phyloP scores from a whole-genome alignment of 768 basidiomycete genomes.

The Trametes maxima region DNA sequence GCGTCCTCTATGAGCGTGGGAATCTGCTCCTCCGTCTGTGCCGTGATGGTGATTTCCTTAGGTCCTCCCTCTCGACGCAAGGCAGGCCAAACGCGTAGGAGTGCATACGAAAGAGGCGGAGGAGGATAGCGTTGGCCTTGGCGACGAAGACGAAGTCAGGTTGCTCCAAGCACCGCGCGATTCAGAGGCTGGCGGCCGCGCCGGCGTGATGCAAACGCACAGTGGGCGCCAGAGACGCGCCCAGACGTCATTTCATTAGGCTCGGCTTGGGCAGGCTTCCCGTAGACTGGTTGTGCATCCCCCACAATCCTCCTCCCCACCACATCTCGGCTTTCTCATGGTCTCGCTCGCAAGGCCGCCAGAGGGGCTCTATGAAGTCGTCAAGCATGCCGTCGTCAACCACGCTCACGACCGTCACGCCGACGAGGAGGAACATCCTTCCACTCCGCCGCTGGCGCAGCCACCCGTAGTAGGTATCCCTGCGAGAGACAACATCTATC shows the following conservation, averaged over 20 bases:
- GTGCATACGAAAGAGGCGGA: too few relatives aligned
- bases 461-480: constrained; percentile 13
- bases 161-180: too few relatives aligned
- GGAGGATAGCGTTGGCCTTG: too few relatives aligned
- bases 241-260: not conserved
- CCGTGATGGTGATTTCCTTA: too few relatives aligned
- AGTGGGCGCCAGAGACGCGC: not conserved
- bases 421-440: constrained; percentile 20
- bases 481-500: not conserved
- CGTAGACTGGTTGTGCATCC: not conserved
- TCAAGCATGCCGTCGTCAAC: constrained; percentile 23
- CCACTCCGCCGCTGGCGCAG: constrained; percentile 24
- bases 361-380: constrained; percentile 23
- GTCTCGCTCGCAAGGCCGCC: constrained; percentile 28
- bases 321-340: constrained; percentile 19
- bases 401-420: not conserved
- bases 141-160: too few relatives aligned
- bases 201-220: too few relatives aligned
- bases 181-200: too few relatives aligned
- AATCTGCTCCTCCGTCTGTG: too few relatives aligned
- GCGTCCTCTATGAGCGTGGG: too few relatives aligned
- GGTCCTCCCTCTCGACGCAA: too few relatives aligned
- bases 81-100: too few relatives aligned
- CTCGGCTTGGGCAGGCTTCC: too few relatives aligned
- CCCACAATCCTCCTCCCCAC: not conserved